Evolutionary conservation across 1,284 basidiomycete species (phyloP), one percentile per base, ranked within the genome.

Genomic region (Ganoderma boninense): DNA sequence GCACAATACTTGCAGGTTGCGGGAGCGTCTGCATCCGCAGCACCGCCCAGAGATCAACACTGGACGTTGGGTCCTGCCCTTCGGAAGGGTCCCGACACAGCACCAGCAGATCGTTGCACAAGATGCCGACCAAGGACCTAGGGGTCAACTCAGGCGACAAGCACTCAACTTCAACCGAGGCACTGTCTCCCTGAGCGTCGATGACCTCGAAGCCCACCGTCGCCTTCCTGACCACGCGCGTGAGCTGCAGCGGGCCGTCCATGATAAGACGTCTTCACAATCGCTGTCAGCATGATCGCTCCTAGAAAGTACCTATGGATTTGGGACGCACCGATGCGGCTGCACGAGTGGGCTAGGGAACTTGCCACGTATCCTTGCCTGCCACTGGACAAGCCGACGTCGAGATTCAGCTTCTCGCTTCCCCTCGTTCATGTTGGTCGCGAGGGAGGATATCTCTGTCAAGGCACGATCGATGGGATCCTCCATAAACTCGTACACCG

Each of bases 311-410:
- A 56, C 63, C n/a, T 18, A 63, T 7, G 46, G 73, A 40, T 54
- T 62, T 44, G 44, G 61, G 35, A 62, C 69, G 52, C 35, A 94
- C 87, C 97, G 91, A 84, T 99, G 98, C 18, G 97, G 98, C 81
- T 99, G 98, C 38, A 99, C 98, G 56, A 99, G 86, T 13, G 98
- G 97, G 70, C 95, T 97, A 4, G 96, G 95, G 80, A 98, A 98
- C 77, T 90, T 93, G 35, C 95, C 96, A 56, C 92, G 88, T 77
- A 99, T 98, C 75, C 95, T 88, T 64, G 92, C 82, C 84, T 99
- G 97, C 98, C 98, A 96, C 77, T 93, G 90, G 29, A 97, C 94
- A 40, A 98, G 87, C 77, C 95, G 94, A 46, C 92, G 88, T 43
- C 97, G 87, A 5, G 95, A 96, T 82, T 98, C 97, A 3, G 95